Conservation (phyloP, 2,329 filamentous ascomycete genomes). For the Fusarium oxysporum region DNA sequence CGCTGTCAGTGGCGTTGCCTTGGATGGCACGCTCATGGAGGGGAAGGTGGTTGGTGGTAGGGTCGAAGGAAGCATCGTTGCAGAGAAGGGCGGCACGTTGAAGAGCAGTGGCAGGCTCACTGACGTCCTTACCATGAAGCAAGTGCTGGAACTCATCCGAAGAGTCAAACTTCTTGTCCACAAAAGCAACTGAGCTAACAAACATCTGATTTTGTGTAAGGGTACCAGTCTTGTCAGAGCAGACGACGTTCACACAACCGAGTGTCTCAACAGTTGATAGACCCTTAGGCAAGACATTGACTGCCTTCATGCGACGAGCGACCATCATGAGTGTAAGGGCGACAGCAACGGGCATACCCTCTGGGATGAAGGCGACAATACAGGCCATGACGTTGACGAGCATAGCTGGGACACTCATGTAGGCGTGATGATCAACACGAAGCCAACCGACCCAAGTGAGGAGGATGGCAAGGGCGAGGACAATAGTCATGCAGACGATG, state of each 20-base stretch:
- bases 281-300: constrained; percentile 56
- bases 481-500: constrained; percentile 54
- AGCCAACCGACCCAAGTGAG: constrained; percentile 60
- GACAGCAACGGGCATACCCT: constrained; percentile 55
- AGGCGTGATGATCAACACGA: constrained; percentile 50
- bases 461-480: constrained; percentile 55
- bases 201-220: constrained; percentile 59
- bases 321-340: constrained; percentile 57
- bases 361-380: constrained; percentile 55
- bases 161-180: constrained; percentile 48
- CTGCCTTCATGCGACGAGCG: constrained; percentile 56
- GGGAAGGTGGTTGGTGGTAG: constrained; percentile 51
- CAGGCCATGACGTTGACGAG: constrained; percentile 60
- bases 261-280: constrained; percentile 57
- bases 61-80: constrained; percentile 58
- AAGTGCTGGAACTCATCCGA: constrained; percentile 42
- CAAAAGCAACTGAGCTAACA: constrained; percentile 53
- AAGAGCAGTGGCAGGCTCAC: background rate
- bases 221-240: constrained; percentile 58
- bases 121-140: background rate
- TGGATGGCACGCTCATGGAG: constrained; percentile 51
- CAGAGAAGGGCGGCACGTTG: constrained; percentile 47
- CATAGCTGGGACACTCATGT: constrained; percentile 57
- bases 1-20: constrained; percentile 58
- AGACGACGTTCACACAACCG: constrained; percentile 58